Evolutionary conservation across 2,329 filamentous ascomycete genomes (phyloP), one percentile per base, ranked within the genome.

Genomic region (Fusarium duplospermum): DNA sequence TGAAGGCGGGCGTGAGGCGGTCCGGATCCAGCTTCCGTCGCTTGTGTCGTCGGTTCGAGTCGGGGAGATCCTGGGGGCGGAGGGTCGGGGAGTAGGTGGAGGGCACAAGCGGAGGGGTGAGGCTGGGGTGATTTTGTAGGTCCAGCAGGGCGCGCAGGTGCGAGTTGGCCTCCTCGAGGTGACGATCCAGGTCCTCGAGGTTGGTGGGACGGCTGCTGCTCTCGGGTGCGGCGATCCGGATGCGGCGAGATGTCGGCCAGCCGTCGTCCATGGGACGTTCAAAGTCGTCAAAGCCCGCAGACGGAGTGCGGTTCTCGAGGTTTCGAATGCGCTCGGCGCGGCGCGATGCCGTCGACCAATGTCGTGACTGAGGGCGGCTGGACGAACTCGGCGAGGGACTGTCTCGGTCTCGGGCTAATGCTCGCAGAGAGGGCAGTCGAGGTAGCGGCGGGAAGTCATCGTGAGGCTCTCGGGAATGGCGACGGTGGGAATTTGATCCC

Each of bases 21-120:
- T 93, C 92, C 2, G 89, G 86, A 76, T 94, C 92, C 40, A 94
- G 82, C 81, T 93, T 94, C 71, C 93, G 89, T 54, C 93, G 89
- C 81, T 95, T 95, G 58, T 84, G 84, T 66, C 89, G 86, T 64
- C 90, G 88, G 74, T 80, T 85, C 58, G 87, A 85, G 38, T 89
- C 86, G 57, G 81, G 77, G 29, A 84, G 78, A 20, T 87, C 84
- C 62, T 82, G 80, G 8, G 79, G 76, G 6, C 83, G 82, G 20
- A 79, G 77, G 1, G 81, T 77, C 5, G 83, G 81, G 4, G 84
- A 82, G 66, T 82, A 71, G 40, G 71, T 77, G 57, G 82, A 72
- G 10, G 82, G 81, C n/a, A 78, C 72, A 22, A 78, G 70, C n/a
- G 76, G 75, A 69, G 73, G 77, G 64, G 71, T 76, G 57, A 79